These are phyloP conservation scores for Candida succiphila DNA, from an alignment of 805 yeast genomes.

Conservation along the genomic window DNA sequence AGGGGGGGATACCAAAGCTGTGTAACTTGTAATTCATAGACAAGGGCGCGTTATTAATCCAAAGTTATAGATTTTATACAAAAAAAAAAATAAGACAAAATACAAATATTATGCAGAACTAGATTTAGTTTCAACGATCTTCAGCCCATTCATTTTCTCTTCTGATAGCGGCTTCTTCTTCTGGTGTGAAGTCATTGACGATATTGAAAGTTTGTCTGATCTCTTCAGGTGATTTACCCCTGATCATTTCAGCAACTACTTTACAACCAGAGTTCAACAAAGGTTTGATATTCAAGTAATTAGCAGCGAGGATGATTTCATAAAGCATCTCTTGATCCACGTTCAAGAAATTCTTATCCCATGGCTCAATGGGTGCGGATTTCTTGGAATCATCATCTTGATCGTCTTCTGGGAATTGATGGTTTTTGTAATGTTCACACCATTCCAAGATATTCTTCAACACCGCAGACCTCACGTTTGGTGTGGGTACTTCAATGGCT, in stretches of 20 bases:
- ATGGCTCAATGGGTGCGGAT: constrained; percentile 86
- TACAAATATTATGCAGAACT: no score
- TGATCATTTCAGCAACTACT: constrained; percentile 76
- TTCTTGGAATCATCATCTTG: constrained; percentile 79
- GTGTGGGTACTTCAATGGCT: constrained; percentile 67
- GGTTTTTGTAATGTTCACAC: constrained; percentile 90
- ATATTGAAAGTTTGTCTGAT: constrained; percentile 73
- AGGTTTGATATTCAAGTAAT: constrained; percentile 67
- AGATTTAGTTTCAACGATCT: constrained; percentile 67
- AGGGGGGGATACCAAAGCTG: no score
- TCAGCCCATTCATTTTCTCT: constrained; percentile 91
- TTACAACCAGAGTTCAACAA: constrained; percentile 72
- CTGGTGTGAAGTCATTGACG: constrained; percentile 76
- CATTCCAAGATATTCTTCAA: constrained; percentile 88
- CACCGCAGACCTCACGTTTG: constrained; percentile 73
- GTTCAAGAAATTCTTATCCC: constrained; percentile 91
- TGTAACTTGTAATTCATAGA: no score
- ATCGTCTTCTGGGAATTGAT: constrained; percentile 62
- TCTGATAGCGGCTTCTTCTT: constrained; percentile 80
- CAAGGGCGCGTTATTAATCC: no score
- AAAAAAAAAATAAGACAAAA: no score
- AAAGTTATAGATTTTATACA: no score
- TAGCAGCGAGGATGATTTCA: constrained; percentile 75
- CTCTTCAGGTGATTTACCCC: constrained; percentile 73
- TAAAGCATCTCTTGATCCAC: constrained; percentile 89